Base-by-base conservation (phyloP, 768 basidiomycete species). In the Podaxis sp. region DNA sequence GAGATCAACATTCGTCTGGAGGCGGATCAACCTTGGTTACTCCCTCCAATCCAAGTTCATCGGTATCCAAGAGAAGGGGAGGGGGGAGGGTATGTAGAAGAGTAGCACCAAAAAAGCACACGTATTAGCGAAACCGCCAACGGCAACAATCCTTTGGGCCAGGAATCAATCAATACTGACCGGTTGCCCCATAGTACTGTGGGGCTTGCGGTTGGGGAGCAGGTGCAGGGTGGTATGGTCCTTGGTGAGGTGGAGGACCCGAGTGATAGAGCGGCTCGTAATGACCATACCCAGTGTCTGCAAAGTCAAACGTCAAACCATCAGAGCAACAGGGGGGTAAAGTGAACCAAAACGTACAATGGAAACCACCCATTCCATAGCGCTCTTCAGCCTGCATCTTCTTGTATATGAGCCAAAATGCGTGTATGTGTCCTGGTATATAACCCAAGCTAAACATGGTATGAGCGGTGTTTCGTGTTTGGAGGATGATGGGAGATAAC, bases 361-460 rank as follows among this genome's bases (percentile, higher is more conserved):
- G 72, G 77, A 85, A 94, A 35, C 88, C 88, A 18, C 90, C 91
- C 4, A 69, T 73, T 11, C 93, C 93, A 67, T 91, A 95, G 44
- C 78, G 80, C 67, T 92, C 91, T 67, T 92, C 90, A 0, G 92
- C 93, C 66, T 90, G 81, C 82, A 93, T 93, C 82, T 89, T 90
- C 82, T 82, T 88, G 76, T 93, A 93, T 59, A 94, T 93, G 55
- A 95, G 80, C 89, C 89, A 93, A 76, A 93, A 93, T 1, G 91
- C 89, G 69, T 94, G 91, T 50, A 83, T 74, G 46, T 79, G 77
- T n/a, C 82, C 90, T 0, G 91, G 90, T 56, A 92, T 71, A 71
- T 90, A 92, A 4, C 92, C 92, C 62, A 93, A 80, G 55, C 90
- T 90, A 46, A 13, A 50, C 14, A 14, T 2, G 32, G 27, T 28